Base-by-base conservation (phyloP, 768 basidiomycete species). In the Podaxis sp. region DNA sequence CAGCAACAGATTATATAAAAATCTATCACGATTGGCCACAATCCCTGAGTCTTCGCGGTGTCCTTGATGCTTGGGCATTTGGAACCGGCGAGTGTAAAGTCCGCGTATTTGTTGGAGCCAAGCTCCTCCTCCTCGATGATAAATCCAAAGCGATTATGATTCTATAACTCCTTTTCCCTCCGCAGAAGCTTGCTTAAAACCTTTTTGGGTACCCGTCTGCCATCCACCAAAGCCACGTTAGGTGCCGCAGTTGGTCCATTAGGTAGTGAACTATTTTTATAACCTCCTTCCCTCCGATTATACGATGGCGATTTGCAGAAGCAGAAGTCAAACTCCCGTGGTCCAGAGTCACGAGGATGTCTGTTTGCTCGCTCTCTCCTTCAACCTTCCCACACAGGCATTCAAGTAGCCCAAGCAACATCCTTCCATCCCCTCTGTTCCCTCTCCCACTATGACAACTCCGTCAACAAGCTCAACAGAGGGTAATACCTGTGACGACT, bases 11-110 rank as follows among this genome's bases (percentile, higher is more conserved):
- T 65, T 74, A 82, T 64, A 79, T 87, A 73, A 85, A 84, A 68
- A 69, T 87, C 36, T 85, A 85, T 68, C 84, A 86, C 65, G 83
- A 86, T 63, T 76, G 78, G 32, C 62, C 68, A 38, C 73, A 76
- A 63, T 75, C 82, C 5, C 76, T 85, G 69, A 70, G 72, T 62
- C 68, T 87, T 13, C 76, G 86, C 48, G 78, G 73, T 59, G 64
- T 82, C 35, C 69, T 87, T 48, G 79, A 85, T 66, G 74, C 77
- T 13, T 87, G 85, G 79, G 66, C 66, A 23, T 82, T 77, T 65
- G 61, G 67, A 36, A 60, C 53, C 11, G 63, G 37, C 10, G 61
- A 62, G 10, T 14, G 55, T 40, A 81, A 82, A 65, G 72, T 79
- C 61, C 76, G 82, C 61, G 59, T 81, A 21, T 68, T 86, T 55